Conservation (phyloP, 163 green algal genomes). For the Chlamydomonas reinhardtii region DNA sequence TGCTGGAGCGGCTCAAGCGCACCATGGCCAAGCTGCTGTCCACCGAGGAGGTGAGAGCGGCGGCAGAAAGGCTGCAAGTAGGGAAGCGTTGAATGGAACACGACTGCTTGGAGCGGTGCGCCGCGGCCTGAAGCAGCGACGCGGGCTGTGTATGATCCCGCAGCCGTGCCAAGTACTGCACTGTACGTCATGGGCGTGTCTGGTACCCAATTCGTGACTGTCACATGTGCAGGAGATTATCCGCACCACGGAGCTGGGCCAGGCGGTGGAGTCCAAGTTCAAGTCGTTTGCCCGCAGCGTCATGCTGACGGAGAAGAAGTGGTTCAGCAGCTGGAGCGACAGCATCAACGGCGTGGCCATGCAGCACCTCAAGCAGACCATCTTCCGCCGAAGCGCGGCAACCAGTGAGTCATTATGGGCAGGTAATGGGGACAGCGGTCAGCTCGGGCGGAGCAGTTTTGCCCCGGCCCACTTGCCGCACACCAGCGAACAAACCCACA, state of each 20-base stretch:
- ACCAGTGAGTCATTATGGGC: constrained; percentile 48
- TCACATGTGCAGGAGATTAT: constrained; percentile 24
- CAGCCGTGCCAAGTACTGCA: too few species aligned
- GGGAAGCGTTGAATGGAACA: too few species aligned
- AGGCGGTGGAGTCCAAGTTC: constrained; percentile 75
- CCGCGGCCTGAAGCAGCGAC: too few species aligned
- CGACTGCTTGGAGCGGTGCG: too few species aligned
- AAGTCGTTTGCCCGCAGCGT: constrained; percentile 70
- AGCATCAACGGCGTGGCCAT: constrained; percentile 77
- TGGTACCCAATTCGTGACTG: too few species aligned
- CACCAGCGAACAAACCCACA: too few species aligned
- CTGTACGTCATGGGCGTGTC: too few species aligned
- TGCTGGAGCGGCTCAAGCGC: constrained; percentile 87
- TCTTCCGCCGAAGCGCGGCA: constrained; percentile 74
- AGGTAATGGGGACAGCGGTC: neutral
- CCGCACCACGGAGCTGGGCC: constrained; percentile 57
- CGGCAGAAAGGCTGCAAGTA: neutral
- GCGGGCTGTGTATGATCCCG: too few species aligned
- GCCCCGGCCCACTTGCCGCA: too few species aligned
- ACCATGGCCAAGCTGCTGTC: constrained; percentile 86
- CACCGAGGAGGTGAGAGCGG: constrained; percentile 60
- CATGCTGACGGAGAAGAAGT: constrained; percentile 84
- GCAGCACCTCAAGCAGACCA: constrained; percentile 84
- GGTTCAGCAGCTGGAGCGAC: constrained; percentile 82
- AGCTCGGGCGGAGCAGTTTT: neutral